Conservation (phyloP, 805 yeast species). For the Barnettozyma salicaria region DNA sequence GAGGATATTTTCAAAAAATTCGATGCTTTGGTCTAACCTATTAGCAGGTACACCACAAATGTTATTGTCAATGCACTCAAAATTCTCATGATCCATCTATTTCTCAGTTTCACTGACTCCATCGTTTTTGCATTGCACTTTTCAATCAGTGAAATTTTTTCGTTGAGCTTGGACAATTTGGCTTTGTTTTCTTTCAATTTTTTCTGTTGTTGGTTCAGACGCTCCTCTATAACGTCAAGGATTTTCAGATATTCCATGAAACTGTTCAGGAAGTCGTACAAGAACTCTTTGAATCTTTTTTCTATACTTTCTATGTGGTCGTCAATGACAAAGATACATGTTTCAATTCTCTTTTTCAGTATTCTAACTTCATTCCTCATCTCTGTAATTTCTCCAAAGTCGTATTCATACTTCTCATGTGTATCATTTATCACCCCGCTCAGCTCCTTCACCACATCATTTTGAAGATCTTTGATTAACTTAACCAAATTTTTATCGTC, state of each 20-base stretch:
- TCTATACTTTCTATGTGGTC: conserved; percentile 1
- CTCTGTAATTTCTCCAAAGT: neutral
- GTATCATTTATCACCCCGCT: conserved; percentile 3
- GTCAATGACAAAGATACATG: neutral
- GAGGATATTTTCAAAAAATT: conserved; percentile 31
- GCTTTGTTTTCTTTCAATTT: conserved; percentile 3
- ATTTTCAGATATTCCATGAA: conserved; percentile 3
- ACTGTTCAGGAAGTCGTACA: conserved; percentile 4
- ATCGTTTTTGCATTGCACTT: neutral
- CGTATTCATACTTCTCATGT: conserved; percentile 2
- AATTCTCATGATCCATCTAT: conserved; percentile 1
- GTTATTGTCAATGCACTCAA: neutral
- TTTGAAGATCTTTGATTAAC: neutral
- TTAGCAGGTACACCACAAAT: neutral
- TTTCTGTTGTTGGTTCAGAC: neutral
- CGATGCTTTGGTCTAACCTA: neutral
- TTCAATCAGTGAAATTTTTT: conserved; percentile 1
- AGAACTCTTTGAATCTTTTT: neutral
- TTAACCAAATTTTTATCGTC: neutral
- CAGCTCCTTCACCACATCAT: neutral
- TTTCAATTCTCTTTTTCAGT: neutral
- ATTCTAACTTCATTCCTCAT: neutral
- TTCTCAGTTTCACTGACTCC: neutral
- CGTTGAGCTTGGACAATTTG: neutral
- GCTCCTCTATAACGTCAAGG: conserved; percentile 1